Percentiles rank a stretch among this genome's conserved stretches.
Conservation (phyloP, 495 filamentous ascomycete species). For the Penicillium verhagenii region DNA sequence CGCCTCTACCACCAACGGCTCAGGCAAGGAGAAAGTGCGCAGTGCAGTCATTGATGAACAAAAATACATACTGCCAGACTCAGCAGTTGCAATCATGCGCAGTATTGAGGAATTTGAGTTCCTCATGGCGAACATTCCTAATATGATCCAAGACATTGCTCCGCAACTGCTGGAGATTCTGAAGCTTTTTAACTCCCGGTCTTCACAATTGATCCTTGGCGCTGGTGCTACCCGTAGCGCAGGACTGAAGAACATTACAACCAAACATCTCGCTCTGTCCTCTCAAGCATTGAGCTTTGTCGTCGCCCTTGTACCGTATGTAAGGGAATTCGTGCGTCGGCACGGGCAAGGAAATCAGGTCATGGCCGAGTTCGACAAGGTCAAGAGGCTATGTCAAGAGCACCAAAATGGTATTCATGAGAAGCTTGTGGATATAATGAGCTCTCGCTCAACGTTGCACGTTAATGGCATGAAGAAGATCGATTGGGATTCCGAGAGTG, state of each 20-base stretch:
- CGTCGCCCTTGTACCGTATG: slow-evolving; percentile 80
- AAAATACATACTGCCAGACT: slow-evolving; percentile 81
- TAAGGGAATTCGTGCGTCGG: slow-evolving; percentile 85
- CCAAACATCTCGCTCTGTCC: slow-evolving; percentile 90
- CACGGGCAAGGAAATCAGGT: slow-evolving; percentile 64
- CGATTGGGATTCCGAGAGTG: slow-evolving; percentile 62
- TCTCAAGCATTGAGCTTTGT: slow-evolving; percentile 89
- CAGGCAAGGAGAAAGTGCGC: slow-evolving; percentile 65
- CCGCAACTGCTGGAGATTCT: slow-evolving; percentile 69
- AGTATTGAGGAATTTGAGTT: slow-evolving; percentile 81
- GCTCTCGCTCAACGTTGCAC: slow-evolving; percentile 67
- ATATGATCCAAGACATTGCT: slow-evolving; percentile 81
- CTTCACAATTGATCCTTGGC: slow-evolving; percentile 89
- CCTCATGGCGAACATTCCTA: slow-evolving; percentile 79
- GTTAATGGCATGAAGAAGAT: slow-evolving; percentile 74
- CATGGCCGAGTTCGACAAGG: slow-evolving; percentile 91
- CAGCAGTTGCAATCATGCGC: slow-evolving; percentile 72
- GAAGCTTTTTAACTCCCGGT: slow-evolving; percentile 90
- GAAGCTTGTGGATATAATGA: slow-evolving; percentile 96
- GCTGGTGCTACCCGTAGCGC: slow-evolving; percentile 90
- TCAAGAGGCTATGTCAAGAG: slow-evolving; percentile 83
- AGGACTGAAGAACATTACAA: slow-evolving; percentile 93
- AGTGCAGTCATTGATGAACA: slow-evolving; percentile 81
- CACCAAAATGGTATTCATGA: slow-evolving; percentile 92
- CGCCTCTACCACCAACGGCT: slow-evolving; percentile 46